Base-by-base conservation (phyloP, 805 yeast species). In the Kluyveromyces wickerhamii region DNA sequence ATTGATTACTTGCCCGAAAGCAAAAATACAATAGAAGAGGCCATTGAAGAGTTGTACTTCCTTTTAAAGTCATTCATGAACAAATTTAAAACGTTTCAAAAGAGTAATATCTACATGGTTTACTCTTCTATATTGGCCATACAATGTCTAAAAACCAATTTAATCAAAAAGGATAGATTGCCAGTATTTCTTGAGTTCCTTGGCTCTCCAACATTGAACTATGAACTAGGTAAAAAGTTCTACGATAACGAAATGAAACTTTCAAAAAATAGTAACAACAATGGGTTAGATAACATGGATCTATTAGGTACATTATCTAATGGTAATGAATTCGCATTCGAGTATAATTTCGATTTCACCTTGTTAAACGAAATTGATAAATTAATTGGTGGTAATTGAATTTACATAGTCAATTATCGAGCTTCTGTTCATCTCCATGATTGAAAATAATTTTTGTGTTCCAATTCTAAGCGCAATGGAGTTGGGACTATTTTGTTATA, bases 321-420 rank as follows among this genome's bases (percentile, higher is more conserved):
- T 30, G 57, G 58, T 23, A 51, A 47, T 17, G 51, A 51, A 37
- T 51, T 53, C 36, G 51, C 53, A 4, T 36, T 53, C n/a, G 57
- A 51, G 35, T 51, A 51, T 19, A 51, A 53, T 37, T 49, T 53
- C 28, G 58, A 53, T 35, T 50, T 53, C 25, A 53, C 54, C 2
- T 40, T 53, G 18, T 25, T 53, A 18, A 53, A 53, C 33, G 57
- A 51, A 35, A 53, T 53, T 23, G 58, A 53, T 38, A 51, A 45
- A 10, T 35, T 50, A 13, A 49, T 51, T 18, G 54, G 45, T 15
- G 36, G 39, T 12, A 31, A 26, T 13, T n/a, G n/a, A n/a, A n/a
- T n/a, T n/a, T n/a, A n/a, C n/a, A n/a, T n/a, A n/a, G n/a, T n/a
- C n/a, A n/a, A n/a, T n/a, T n/a, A n/a, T n/a, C n/a, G n/a, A n/a